Evolutionary conservation across 768 basidiomycete genomes (phyloP).

Genomic region (Mycena capillaripes): DNA sequence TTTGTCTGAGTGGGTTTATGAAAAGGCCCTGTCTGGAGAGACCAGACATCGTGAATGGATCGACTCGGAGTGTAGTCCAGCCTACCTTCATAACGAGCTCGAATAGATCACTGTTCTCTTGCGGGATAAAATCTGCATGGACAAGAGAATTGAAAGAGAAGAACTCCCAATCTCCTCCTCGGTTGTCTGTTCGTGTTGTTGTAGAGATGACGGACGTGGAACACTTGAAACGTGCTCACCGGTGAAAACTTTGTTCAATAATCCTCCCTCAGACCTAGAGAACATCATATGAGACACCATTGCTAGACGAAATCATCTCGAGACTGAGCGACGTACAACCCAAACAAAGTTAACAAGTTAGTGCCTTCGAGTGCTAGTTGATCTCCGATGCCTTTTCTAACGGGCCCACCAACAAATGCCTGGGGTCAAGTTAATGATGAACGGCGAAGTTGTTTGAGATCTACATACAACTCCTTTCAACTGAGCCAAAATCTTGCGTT

Average conservation of each 20-base stretch:
- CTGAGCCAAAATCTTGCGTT: background rate
- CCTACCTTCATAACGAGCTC: conserved; percentile 12
- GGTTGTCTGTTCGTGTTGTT: background rate
- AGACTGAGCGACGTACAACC: background rate
- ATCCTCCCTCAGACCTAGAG: background rate
- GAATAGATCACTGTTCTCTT: conserved; percentile 2
- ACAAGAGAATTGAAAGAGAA: conserved; percentile 6
- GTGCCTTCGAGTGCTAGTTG: background rate
- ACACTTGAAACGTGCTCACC: background rate
- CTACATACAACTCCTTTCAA: conserved; percentile 9
- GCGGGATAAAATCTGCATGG: background rate
- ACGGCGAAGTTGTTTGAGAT: background rate
- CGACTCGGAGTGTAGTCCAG: too few species aligned
- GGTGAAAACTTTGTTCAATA: background rate
- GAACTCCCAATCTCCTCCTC: conserved; percentile 4
- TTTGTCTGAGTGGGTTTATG: conserved; percentile 6
- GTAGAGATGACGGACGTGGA: background rate
- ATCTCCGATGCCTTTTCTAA: conserved; percentile 1
- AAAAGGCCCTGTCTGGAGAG: background rate
- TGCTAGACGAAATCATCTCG: too few species aligned
- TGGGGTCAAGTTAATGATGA: background rate
- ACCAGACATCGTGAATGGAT: background rate
- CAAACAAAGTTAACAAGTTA: background rate
- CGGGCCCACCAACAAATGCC: background rate
- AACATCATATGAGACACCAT: too few species aligned